Evolutionary conservation across 129 eudicot species (phyloP), one percentile per base, ranked within the genome.

Genomic region (Artemisia annua): DNA sequence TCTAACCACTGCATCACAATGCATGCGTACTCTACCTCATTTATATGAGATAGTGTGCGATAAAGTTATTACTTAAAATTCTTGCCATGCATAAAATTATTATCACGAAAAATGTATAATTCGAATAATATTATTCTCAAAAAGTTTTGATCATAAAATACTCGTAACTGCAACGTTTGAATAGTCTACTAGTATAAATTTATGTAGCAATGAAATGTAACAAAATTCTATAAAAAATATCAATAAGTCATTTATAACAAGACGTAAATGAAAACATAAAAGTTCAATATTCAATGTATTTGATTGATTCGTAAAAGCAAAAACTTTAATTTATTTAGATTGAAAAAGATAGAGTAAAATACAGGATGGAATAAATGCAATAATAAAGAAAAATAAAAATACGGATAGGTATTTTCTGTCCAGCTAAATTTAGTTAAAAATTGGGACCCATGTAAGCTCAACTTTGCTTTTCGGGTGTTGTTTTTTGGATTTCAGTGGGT

Each of bases 351-450:
- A 51, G 8, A 5, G 68, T 61, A 43, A 35, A 43, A 71, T 76
- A 76, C 66, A 63, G 52, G 69, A 49, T 58, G 53, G 39, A 67
- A 61, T 52, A 61, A 50, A 80, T n/a, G 13, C 1, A 71, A 76
- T 53, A 75, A 48, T 11, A 68, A 48, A 16, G 17, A 69, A 55
- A 26, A 51, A 17, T 6, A 1, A 56, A 49, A 75, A 71, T 64
- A 65, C 44, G 12, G n/a, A 69, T n/a, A 28, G 76, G 79, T 85
- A 87, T 87, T 79, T 81, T 39, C 1, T 85, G 93, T 85, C 88
- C 94, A 87, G 89, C 94, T 90, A 90, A 87, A 90, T 85, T 87
- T 87, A 87, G 94, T 90, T 90, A 90, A 87, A 35, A 87, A 87
- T 81, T 88, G 87, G 94, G 88, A 24, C 85, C 85, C 80, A 77